phyloP scores from a whole-genome alignment of 352 stramenopile species.

The Thalassiosira sp. region DNA sequence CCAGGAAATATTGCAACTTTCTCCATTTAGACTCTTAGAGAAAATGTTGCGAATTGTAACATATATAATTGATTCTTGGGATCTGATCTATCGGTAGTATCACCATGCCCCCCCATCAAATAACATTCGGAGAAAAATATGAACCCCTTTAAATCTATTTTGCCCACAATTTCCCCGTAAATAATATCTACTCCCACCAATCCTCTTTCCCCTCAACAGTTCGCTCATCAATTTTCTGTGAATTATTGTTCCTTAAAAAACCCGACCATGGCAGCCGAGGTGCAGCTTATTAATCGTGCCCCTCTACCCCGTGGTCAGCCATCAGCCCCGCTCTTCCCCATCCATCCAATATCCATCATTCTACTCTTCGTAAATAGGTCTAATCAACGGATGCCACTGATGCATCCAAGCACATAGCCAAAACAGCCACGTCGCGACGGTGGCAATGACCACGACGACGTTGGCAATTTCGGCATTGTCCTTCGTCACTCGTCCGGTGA shows the following conservation, averaged over 20 bases:
- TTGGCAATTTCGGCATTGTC: conserved; percentile 69
- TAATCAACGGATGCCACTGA: conserved; percentile 82
- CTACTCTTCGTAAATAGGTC: conserved; percentile 78
- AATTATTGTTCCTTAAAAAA: background rate
- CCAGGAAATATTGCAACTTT: background rate
- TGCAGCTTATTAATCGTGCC: background rate
- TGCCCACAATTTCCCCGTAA: background rate
- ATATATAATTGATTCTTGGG: background rate
- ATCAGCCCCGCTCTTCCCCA: background rate
- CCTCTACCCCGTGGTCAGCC: background rate
- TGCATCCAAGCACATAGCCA: conserved; percentile 65
- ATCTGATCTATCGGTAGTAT: background rate
- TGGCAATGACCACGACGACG: conserved; percentile 40
- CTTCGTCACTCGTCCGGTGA: conserved; percentile 61
- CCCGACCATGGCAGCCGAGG: background rate
- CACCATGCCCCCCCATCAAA: no score
- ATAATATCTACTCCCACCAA: background rate
- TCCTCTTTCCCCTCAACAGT: background rate
- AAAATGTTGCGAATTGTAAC: background rate
- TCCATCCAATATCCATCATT: background rate
- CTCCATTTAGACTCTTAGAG: background rate
- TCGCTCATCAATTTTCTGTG: background rate
- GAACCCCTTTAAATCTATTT: background rate
- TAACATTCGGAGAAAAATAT: background rate
- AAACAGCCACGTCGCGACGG: conserved; percentile 38